phyloP scores from a whole-genome alignment of 495 filamentous ascomycete genomes.

The Apodospora peruviana region DNA sequence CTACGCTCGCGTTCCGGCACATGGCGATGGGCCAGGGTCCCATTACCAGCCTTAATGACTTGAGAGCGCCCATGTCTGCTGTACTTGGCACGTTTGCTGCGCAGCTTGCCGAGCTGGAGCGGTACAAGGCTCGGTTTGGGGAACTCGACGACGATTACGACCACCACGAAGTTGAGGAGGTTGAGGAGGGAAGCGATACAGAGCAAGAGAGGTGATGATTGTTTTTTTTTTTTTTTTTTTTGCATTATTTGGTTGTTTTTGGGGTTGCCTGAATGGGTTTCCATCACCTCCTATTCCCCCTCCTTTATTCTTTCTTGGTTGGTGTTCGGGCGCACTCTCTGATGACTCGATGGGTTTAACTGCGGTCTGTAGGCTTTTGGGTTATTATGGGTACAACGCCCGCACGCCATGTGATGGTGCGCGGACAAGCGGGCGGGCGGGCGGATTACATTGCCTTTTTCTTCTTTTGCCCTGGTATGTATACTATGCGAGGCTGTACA shows the following conservation, averaged over 20 bases:
- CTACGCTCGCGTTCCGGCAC: constrained; percentile 61
- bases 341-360: no score
- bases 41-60: constrained; percentile 35
- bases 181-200: constrained; percentile 17
- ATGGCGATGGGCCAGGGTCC: constrained; percentile 43
- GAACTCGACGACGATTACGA: constrained; percentile 13
- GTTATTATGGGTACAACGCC: no score
- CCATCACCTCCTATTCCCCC: background rate
- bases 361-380: no score
- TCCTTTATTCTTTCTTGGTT: background rate
- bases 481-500: no score
- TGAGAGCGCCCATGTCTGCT: constrained; percentile 45
- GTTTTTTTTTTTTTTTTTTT: background rate
- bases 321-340: no score
- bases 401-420: no score
- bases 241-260: background rate
- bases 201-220: constrained; percentile 21
- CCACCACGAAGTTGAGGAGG: constrained; percentile 3
- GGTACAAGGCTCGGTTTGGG: constrained; percentile 44
- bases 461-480: no score
- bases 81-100: constrained; percentile 36
- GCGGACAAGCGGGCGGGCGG: no score
- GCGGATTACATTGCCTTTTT: no score
- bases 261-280: no score
- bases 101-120: constrained; percentile 41